A percentile compares a stretch with the other conserved stretches of the same genome.
Conservation (phyloP, 495 filamentous ascomycete genomes). For the Tricharina praecox region DNA sequence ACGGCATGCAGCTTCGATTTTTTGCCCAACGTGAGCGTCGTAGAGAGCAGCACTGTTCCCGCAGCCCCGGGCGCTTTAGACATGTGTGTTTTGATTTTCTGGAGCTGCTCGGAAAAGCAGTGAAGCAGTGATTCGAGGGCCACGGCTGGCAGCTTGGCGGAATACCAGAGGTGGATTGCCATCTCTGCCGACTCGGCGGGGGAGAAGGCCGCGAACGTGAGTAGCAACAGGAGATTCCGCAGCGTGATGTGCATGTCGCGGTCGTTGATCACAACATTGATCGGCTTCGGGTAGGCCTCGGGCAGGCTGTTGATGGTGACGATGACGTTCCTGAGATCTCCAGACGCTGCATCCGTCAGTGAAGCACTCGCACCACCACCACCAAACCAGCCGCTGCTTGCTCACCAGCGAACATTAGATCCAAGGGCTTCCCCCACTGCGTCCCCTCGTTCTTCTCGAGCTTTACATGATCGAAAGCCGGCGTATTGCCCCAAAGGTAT, state of each 20-base stretch:
- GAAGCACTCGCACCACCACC: neutral
- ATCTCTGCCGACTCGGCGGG: constrained; percentile 6
- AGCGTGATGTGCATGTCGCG: neutral
- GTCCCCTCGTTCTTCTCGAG: constrained; percentile 8
- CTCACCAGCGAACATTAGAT: constrained; percentile 8
- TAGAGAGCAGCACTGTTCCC: neutral
- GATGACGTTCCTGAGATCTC: constrained; percentile 6
- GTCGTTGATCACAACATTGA: constrained; percentile 3
- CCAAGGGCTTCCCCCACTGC: constrained; percentile 6
- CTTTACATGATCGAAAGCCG: constrained; percentile 5
- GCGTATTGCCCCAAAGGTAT: constrained; percentile 2
- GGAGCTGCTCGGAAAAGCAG: neutral
- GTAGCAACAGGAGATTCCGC: constrained; percentile 6
- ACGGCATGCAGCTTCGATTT: constrained; percentile 2
- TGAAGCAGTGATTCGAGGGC: neutral
- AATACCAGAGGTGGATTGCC: constrained; percentile 10
- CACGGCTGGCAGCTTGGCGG: neutral
- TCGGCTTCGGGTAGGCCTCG: neutral
- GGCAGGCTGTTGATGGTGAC: constrained; percentile 5
- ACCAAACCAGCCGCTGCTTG: neutral
- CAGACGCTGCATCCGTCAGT: constrained; percentile 7
- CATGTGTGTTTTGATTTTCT: neutral
- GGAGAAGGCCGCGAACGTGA: constrained; percentile 2
- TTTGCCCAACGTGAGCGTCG: constrained; percentile 4
- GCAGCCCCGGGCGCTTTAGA: neutral